These are phyloP conservation scores for Cryphonectria nitschkei DNA, from an alignment of 2,329 filamentous ascomycete species.

Conservation along the genomic window DNA sequence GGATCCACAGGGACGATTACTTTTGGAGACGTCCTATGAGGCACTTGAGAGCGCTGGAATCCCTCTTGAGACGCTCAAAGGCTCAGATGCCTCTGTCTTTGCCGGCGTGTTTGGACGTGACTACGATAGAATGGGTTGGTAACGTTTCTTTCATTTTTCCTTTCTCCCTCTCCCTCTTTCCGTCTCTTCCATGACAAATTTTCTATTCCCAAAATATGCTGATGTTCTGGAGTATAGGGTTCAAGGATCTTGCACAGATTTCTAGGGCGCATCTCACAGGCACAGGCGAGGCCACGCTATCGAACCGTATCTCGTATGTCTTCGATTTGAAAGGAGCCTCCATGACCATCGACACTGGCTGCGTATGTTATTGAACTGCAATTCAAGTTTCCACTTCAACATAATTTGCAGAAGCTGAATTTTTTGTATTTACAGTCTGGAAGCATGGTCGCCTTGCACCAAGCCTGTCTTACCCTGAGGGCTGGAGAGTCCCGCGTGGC, in stretches of 20 bases:
- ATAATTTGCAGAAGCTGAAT: background rate
- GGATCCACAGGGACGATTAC: conserved; percentile 39
- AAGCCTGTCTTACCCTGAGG: conserved; percentile 38
- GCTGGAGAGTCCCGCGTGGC: conserved; percentile 36
- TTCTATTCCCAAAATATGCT: background rate
- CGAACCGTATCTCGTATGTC: conserved; percentile 36
- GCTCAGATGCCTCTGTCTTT: conserved; percentile 39
- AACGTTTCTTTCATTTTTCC: background rate
- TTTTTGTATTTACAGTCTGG: conserved; percentile 31
- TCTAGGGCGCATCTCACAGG: conserved; percentile 31
- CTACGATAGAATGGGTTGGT: conserved; percentile 27
- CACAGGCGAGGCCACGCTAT: conserved; percentile 29
- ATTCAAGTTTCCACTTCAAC: background rate
- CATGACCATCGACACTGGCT: conserved; percentile 40
- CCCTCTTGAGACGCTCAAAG: conserved; percentile 36
- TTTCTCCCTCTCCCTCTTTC: too few relatives aligned
- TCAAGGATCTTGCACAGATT: conserved; percentile 31
- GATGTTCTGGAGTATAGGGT: conserved; percentile 8
- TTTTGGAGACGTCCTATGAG: conserved; percentile 41
- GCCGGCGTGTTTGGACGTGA: conserved; percentile 35
- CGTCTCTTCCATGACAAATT: background rate
- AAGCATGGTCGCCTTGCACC: conserved; percentile 38
- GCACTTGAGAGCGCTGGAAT: conserved; percentile 41
- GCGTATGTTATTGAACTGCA: conserved; percentile 26
- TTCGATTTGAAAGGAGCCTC: conserved; percentile 38